Conservation (phyloP, 2,329 filamentous ascomycete genomes). For the Metarhizium anisopliae region DNA sequence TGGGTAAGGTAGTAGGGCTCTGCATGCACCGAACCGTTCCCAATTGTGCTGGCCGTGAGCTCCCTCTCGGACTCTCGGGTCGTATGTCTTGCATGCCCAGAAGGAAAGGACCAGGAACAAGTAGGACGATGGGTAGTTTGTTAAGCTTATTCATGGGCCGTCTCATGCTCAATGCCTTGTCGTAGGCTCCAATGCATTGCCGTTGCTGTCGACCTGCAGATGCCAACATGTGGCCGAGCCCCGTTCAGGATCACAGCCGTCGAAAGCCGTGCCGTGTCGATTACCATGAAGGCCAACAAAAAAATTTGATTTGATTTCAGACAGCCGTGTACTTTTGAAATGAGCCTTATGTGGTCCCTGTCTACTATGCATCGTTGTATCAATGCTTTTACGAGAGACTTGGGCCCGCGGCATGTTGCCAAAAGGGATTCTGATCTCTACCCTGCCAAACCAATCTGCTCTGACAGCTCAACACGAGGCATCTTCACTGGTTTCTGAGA, state of each 20-base stretch:
- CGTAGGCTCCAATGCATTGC: neutral
- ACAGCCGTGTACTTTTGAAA: neutral
- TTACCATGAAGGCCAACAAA: neutral
- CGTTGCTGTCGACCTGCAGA: neutral
- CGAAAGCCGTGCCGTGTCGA: slow-evolving; percentile 3
- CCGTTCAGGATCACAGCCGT: neutral
- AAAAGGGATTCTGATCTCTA: neutral
- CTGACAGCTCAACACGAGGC: neutral
- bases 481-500: neutral
- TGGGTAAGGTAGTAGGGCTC: neutral
- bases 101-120: neutral
- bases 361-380: neutral
- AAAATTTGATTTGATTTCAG: neutral
- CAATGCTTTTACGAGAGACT: neutral
- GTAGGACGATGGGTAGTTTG: neutral
- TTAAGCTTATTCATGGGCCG: neutral
- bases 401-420: neutral
- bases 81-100: neutral
- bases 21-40: neutral
- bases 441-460: neutral
- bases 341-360: neutral
- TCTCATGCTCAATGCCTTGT: neutral
- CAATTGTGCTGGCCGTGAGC: neutral
- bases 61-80: neutral
- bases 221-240: neutral